Conservation (phyloP, 257 asterid species). For the Nicotiana attenuata region DNA sequence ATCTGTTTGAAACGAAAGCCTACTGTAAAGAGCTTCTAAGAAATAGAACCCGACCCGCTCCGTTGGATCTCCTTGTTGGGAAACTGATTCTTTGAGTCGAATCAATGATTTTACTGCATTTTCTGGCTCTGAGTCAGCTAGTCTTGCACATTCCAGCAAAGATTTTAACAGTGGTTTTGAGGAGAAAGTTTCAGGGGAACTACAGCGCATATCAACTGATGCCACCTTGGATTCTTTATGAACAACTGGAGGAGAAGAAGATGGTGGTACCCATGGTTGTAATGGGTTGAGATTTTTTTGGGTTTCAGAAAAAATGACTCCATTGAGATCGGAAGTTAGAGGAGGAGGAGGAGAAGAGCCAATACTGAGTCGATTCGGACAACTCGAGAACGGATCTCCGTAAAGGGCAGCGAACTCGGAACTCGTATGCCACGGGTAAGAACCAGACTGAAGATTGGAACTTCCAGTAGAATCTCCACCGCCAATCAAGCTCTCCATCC, state of each 20-base stretch:
- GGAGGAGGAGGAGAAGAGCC: conserved; percentile 47
- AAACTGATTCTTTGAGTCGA: conserved; percentile 52
- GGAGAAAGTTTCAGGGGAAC: conserved; percentile 38
- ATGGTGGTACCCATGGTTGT: conserved; percentile 37
- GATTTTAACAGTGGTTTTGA: conserved; percentile 55
- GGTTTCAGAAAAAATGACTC: conserved; percentile 48
- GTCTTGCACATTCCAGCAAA: conserved; percentile 55
- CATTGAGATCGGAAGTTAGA: conserved; percentile 48
- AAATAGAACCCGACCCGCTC: conserved; percentile 78
- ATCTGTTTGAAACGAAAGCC: conserved; percentile 32
- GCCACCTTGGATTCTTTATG: conserved; percentile 22
- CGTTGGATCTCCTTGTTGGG: conserved; percentile 60
- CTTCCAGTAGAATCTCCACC: conserved; percentile 77
- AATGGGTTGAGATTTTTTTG: conserved; percentile 14
- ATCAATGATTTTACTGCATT: conserved; percentile 50
- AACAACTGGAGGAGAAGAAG: conserved; percentile 16
- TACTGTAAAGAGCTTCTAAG: conserved; percentile 59
- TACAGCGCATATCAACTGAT: conserved; percentile 20
- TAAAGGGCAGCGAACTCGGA: conserved; percentile 43
- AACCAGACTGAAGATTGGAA: conserved; percentile 49
- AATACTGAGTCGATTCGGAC: conserved; percentile 34
- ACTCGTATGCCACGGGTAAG: conserved; percentile 67
- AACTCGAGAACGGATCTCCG: conserved; percentile 51
- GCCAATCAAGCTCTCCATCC: conserved; percentile 94
- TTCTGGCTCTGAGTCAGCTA: conserved; percentile 61